Percentiles rank a stretch among this genome's conserved stretches.
Conservation (phyloP, 805 yeast genomes). For the Wilhelminamyces savonicus region DNA sequence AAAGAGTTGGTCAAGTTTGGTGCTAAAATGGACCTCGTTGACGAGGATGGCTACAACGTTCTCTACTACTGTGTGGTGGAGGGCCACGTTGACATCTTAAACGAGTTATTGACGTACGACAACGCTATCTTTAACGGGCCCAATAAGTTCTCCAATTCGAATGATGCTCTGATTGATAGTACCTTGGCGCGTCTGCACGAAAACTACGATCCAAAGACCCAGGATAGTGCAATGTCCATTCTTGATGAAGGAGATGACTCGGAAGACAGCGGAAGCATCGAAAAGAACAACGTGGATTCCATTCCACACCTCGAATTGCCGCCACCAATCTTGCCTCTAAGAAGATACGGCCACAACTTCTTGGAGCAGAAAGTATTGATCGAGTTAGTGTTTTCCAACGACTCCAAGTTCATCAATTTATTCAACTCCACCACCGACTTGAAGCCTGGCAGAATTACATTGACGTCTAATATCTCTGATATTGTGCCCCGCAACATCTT, state of each 20-base stretch:
- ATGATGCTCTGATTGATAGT: not conserved
- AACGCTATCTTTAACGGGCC: conserved; percentile 5
- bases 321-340: conserved; percentile 90
- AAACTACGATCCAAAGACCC: not conserved
- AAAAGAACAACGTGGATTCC: conserved; percentile 45
- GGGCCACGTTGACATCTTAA: conserved; percentile 80
- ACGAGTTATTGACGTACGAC: conserved; percentile 49
- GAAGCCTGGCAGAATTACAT: conserved; percentile 76
- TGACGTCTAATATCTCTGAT: conserved; percentile 70
- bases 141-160: not conserved
- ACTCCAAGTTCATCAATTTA: conserved; percentile 40
- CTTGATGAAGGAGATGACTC: conserved; percentile 24
- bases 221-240: conserved; percentile 16
- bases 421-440: conserved; percentile 35
- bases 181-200: no score
- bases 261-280: conserved; percentile 32
- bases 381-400: conserved; percentile 61
- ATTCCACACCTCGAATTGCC: conserved; percentile 91
- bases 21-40: conserved; percentile 62
- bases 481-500: conserved; percentile 83
- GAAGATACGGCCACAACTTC: conserved; percentile 94
- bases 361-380: conserved; percentile 83
- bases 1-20: conserved; percentile 64
- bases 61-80: conserved; percentile 90
- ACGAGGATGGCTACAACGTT: conserved; percentile 77